Percentiles rank a stretch among this genome's conserved stretches.
Evolutionary conservation across 345 rosid genomes (phyloP).

Genomic region (Erucastrum elatum): DNA sequence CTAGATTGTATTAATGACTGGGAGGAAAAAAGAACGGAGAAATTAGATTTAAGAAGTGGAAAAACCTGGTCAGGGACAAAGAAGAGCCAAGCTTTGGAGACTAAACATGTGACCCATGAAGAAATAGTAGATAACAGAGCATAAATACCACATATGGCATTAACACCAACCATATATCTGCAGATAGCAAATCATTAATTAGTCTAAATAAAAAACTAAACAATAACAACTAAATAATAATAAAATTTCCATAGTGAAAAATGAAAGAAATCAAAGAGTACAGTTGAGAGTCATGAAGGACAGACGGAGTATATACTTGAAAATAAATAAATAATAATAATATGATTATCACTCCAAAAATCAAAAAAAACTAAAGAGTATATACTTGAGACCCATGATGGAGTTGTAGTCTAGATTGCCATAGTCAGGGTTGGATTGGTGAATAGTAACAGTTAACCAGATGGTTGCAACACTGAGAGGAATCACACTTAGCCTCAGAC

Average conservation of each 20-base stretch:
- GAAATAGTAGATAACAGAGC: constrained; percentile 59
- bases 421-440: constrained; percentile 57
- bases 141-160: constrained; percentile 64
- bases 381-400: constrained; percentile 80
- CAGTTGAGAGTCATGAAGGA: not conserved
- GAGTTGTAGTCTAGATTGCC: constrained; percentile 56
- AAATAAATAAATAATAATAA: not conserved
- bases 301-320: not conserved
- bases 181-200: not conserved
- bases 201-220: not conserved
- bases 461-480: constrained; percentile 75
- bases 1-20: not conserved
- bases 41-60: not conserved
- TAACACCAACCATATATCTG: constrained; percentile 75
- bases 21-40: not conserved
- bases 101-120: constrained; percentile 59
- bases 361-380: not conserved
- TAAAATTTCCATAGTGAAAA: not conserved
- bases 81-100: constrained; percentile 73
- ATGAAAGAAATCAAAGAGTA: not conserved
- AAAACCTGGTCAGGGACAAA: constrained; percentile 89
- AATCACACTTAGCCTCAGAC: constrained; percentile 69
- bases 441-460: constrained; percentile 74
- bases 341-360: not conserved
- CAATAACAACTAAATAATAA: not conserved